phyloP scores from a whole-genome alignment of 2,329 filamentous ascomycete species.

The Allantophomopsis cytisporea region DNA sequence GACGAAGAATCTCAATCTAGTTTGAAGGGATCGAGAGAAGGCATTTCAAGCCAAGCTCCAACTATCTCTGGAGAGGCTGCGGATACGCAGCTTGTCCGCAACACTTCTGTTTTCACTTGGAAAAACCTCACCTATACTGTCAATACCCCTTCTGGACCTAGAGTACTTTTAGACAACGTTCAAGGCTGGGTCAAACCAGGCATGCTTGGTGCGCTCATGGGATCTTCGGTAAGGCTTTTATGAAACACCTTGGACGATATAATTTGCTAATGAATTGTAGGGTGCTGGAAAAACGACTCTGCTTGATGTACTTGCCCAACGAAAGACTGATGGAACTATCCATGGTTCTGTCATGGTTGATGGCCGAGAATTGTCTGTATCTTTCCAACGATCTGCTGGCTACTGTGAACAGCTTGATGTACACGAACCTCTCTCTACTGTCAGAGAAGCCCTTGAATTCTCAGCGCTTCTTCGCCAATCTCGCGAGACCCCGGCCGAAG shows the following conservation, averaged over 20 bases:
- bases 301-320: slow-evolving; percentile 70
- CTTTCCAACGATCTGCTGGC: slow-evolving; percentile 60
- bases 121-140: slow-evolving; percentile 58
- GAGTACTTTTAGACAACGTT: slow-evolving; percentile 62
- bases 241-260: slow-evolving; percentile 72
- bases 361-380: slow-evolving; percentile 52
- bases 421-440: slow-evolving; percentile 67
- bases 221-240: slow-evolving; percentile 8
- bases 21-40: too few relatives aligned
- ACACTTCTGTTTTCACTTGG: slow-evolving; percentile 62
- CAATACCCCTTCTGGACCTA: slow-evolving; percentile 43
- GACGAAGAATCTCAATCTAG: slow-evolving; percentile 33
- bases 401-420: slow-evolving; percentile 88
- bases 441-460: slow-evolving; percentile 76
- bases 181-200: slow-evolving; percentile 70
- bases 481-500: slow-evolving; percentile 45
- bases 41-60: slow-evolving; percentile 3
- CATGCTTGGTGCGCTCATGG: slow-evolving; percentile 53
- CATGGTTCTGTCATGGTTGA: slow-evolving; percentile 63
- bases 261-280: slow-evolving; percentile 56
- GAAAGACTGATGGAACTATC: slow-evolving; percentile 79
- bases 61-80: slow-evolving; percentile 6
- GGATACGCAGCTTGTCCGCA: slow-evolving; percentile 36
- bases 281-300: slow-evolving; percentile 86
- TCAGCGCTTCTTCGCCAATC: slow-evolving; percentile 77